A percentile compares a stretch with the other conserved stretches of the same genome.
These are phyloP conservation scores for Mariannaea sp. DNA, from an alignment of 2,329 filamentous ascomycete genomes.

Conservation along the genomic window DNA sequence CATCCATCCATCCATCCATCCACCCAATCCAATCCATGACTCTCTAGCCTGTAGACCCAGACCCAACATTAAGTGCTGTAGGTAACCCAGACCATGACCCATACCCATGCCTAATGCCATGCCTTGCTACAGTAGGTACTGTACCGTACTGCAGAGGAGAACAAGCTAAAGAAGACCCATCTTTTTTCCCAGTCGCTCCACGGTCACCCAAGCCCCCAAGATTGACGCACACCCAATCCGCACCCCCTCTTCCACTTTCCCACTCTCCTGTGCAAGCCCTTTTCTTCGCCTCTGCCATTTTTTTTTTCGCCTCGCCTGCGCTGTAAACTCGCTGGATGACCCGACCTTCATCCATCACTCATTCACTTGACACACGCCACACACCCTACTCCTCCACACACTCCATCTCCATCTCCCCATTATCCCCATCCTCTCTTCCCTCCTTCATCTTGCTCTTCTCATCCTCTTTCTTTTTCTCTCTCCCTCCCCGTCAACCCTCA, in stretches of 20 bases:
- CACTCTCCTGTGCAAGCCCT: too few relatives aligned
- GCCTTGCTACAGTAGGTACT: background rate
- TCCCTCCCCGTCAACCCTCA: conserved; percentile 24
- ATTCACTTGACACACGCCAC: background rate
- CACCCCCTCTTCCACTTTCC: background rate
- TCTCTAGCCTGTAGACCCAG: background rate
- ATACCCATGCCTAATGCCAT: background rate
- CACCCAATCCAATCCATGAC: background rate
- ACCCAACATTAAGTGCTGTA: background rate
- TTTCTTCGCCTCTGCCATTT: background rate
- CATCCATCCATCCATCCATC: background rate
- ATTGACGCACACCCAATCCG: background rate
- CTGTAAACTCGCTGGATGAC: conserved; percentile 1
- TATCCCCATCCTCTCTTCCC: conserved; percentile 26
- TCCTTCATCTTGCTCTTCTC: conserved; percentile 35
- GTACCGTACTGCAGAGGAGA: conserved; percentile 2
- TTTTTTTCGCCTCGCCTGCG: background rate
- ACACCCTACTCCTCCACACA: conserved; percentile 35
- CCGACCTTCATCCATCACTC: conserved; percentile 26
- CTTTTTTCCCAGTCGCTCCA: conserved; percentile 11
- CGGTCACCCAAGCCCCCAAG: conserved; percentile 9
- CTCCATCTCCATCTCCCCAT: conserved; percentile 37
- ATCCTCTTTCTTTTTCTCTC: conserved; percentile 30
- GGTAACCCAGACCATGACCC: background rate
- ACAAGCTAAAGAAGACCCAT: conserved; percentile 12